A percentile compares a stretch with the other conserved stretches of the same genome.
These are phyloP conservation scores for Megacollybia marginata DNA, from an alignment of 768 basidiomycete genomes.

Conservation along the genomic window DNA sequence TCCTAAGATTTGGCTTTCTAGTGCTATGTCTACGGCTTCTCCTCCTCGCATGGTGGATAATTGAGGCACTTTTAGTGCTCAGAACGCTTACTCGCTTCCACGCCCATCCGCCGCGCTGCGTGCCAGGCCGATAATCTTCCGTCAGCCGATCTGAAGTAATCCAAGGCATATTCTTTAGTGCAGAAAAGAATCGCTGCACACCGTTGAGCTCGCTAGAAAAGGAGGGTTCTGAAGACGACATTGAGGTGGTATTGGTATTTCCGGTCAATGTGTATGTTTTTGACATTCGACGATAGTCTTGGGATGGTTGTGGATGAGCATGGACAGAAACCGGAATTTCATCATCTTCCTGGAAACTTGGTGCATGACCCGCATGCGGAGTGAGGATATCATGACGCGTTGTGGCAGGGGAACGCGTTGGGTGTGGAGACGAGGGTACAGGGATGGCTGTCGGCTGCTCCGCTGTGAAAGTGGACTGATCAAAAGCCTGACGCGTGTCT, in stretches of 20 bases:
- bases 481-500: not conserved
- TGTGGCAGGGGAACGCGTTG: not conserved
- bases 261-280: constrained; percentile 1
- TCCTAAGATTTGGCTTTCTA: not conserved
- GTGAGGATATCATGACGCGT: not conserved
- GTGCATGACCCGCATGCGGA: not conserved
- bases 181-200: constrained; percentile 7
- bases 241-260: constrained; percentile 6
- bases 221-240: constrained; percentile 6
- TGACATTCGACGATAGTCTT: constrained; percentile 14
- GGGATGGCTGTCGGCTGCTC: not conserved
- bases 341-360: constrained; percentile 3
- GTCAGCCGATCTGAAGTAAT: constrained; percentile 10
- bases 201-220: constrained; percentile 11
- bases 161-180: constrained; percentile 11
- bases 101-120: not conserved
- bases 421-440: not conserved
- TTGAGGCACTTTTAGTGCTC: not conserved
- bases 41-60: not conserved
- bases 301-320: constrained; percentile 8
- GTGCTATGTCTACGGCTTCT: not conserved
- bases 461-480: not conserved
- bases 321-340: constrained; percentile 9
- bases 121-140: constrained; percentile 6
- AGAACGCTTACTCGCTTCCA: not conserved